These are phyloP conservation scores for Grifola frondosa DNA, from an alignment of 1,284 basidiomycete species.

Conservation along the genomic window DNA sequence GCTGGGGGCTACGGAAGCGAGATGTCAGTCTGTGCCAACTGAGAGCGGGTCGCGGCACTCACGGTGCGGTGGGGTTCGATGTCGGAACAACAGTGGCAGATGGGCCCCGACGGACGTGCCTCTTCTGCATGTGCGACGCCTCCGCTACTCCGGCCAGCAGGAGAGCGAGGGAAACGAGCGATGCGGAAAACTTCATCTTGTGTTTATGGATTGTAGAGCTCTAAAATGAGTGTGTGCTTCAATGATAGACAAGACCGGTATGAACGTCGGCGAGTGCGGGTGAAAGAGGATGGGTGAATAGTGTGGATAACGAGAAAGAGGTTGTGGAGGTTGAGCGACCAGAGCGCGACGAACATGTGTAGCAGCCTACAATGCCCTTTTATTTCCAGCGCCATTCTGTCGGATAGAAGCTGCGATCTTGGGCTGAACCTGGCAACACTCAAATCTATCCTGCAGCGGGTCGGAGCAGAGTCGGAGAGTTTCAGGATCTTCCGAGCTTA, in stretches of 20 bases:
- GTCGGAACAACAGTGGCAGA: slow-evolving; percentile 18
- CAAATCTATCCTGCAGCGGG: no score
- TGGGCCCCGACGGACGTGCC: slow-evolving; percentile 20
- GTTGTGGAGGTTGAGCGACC: no score
- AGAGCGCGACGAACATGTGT: no score
- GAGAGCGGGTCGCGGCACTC: no score
- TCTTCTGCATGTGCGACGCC: slow-evolving; percentile 22
- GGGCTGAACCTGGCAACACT: no score
- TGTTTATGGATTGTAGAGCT: not conserved
- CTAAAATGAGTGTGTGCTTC: slow-evolving; percentile 11
- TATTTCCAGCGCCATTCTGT: no score
- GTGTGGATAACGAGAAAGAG: not conserved
- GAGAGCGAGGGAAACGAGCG: slow-evolving; percentile 27
- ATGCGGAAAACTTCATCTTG: slow-evolving; percentile 29
- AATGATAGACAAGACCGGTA: not conserved
- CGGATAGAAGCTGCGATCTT: no score
- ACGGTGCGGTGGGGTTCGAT: not conserved
- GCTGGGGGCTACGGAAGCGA: not conserved
- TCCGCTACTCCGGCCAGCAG: slow-evolving; percentile 24
- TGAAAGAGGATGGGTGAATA: not conserved
- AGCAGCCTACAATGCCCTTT: no score
- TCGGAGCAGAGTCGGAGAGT: no score
- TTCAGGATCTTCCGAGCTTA: no score
- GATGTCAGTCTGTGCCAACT: no score
- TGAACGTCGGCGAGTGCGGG: not conserved